Conservation (phyloP, 352 stramenopile species). For the Globisporangium radiosum region DNA sequence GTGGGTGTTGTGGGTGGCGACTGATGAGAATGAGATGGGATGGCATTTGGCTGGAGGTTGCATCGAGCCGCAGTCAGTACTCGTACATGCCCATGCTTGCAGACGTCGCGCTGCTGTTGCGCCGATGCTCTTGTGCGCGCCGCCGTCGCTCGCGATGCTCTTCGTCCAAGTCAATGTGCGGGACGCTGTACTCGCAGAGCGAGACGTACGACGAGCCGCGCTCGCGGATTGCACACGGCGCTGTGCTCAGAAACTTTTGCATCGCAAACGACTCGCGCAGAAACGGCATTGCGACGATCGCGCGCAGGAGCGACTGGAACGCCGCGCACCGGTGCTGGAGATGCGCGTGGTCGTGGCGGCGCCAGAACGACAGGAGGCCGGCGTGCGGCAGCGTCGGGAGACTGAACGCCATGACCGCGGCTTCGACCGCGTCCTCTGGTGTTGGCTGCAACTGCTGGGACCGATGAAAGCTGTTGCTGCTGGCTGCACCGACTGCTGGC, state of each 20-base stretch:
- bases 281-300: constrained; percentile 23
- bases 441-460: constrained; percentile 13
- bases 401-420: constrained; percentile 48
- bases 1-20: background rate
- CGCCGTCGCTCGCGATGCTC: constrained; percentile 71
- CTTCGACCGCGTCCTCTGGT: constrained; percentile 35
- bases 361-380: constrained; percentile 74
- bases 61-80: constrained; percentile 3
- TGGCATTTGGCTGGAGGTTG: too few species aligned
- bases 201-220: constrained; percentile 79
- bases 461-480: constrained; percentile 7
- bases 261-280: constrained; percentile 33
- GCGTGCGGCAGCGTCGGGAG: constrained; percentile 67
- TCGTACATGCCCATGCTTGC: constrained; percentile 17
- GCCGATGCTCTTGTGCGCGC: constrained; percentile 57
- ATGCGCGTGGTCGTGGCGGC: constrained; percentile 69
- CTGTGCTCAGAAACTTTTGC: constrained; percentile 51
- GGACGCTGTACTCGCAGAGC: constrained; percentile 69
- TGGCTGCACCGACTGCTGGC: constrained; percentile 6
- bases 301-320: constrained; percentile 69
- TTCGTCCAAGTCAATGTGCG: constrained; percentile 51
- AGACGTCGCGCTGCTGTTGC: constrained; percentile 67
- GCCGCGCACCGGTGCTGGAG: constrained; percentile 60
- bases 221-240: constrained; percentile 44
- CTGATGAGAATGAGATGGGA: background rate